Conservation (phyloP, 495 filamentous ascomycete genomes). For the Penicillium goetzii region DNA sequence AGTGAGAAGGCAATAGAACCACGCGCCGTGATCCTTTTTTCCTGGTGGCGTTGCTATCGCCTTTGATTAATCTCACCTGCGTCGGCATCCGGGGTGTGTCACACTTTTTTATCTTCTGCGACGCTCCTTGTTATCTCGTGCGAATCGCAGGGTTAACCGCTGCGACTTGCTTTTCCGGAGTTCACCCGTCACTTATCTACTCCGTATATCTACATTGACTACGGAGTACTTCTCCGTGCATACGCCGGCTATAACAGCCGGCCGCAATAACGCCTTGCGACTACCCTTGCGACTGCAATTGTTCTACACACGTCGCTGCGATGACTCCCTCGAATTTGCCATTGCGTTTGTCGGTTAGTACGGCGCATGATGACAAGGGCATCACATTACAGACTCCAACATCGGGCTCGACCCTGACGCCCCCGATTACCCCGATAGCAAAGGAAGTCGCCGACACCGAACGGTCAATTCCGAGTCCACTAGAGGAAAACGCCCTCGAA, state of each 20-base stretch:
- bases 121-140: not conserved
- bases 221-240: not conserved
- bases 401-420: slow-evolving; percentile 32
- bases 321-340: slow-evolving; percentile 26
- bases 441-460: slow-evolving; percentile 21
- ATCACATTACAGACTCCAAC: slow-evolving; percentile 17
- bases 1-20: slow-evolving; percentile 7
- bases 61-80: not conserved
- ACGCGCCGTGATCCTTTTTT: slow-evolving; percentile 14
- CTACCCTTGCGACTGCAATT: not conserved
- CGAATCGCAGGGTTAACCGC: not conserved
- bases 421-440: slow-evolving; percentile 44
- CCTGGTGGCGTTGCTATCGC: slow-evolving; percentile 26
- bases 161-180: slow-evolving; percentile 5
- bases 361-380: slow-evolving; percentile 24
- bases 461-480: slow-evolving; percentile 15
- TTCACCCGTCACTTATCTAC: slow-evolving; percentile 4
- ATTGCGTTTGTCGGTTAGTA: slow-evolving; percentile 39
- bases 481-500: not conserved
- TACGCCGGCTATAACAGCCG: not conserved
- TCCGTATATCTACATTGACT: not conserved
- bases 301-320: not conserved
- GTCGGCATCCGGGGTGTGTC: not conserved
- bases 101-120: not conserved
- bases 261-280: not conserved